These are phyloP conservation scores for Sparassis latifolia DNA, from an alignment of 1,284 basidiomycete genomes.

Conservation along the genomic window DNA sequence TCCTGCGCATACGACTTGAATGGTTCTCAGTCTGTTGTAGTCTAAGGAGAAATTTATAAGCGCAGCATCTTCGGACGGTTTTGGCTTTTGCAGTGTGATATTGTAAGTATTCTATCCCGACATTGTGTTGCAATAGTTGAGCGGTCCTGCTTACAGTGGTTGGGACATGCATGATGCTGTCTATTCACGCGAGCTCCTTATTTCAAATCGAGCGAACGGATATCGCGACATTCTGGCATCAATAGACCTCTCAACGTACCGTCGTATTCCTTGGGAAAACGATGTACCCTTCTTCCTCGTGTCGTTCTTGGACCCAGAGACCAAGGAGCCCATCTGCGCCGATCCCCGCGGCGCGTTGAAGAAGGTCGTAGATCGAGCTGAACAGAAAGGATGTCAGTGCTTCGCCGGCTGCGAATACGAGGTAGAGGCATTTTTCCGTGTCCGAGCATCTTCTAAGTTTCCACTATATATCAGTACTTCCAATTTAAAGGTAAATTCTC, in stretches of 20 bases:
- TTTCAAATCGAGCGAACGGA: conserved; percentile 88
- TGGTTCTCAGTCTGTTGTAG: conserved; percentile 28
- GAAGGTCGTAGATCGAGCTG: conserved; percentile 47
- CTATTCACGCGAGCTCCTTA: conserved; percentile 79
- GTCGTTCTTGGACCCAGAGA: conserved; percentile 83
- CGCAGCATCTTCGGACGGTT: conserved; percentile 76
- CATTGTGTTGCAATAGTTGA: not conserved
- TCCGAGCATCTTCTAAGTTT: not conserved
- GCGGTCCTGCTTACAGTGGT: conserved; percentile 41
- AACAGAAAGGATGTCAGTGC: conserved; percentile 48
- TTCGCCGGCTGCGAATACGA: conserved; percentile 90
- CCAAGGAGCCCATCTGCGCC: conserved; percentile 66
- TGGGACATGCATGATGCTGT: conserved; percentile 86
- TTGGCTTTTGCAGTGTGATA: conserved; percentile 90
- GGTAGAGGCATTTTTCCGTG: conserved; percentile 34
- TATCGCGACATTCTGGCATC: conserved; percentile 83
- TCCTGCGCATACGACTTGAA: not conserved
- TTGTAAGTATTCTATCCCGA: conserved; percentile 45
- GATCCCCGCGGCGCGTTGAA: conserved; percentile 84
- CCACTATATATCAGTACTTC: conserved; percentile 63
- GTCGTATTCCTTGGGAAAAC: conserved; percentile 90
- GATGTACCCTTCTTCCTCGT: conserved; percentile 91
- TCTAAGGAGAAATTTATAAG: conserved; percentile 90
- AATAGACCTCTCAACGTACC: conserved; percentile 81
- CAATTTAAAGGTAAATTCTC: conserved; percentile 73